A percentile compares a stretch with the other conserved stretches of the same genome.
These are phyloP conservation scores for Peterozyma xylosa DNA, from an alignment of 805 yeast species.

Conservation along the genomic window DNA sequence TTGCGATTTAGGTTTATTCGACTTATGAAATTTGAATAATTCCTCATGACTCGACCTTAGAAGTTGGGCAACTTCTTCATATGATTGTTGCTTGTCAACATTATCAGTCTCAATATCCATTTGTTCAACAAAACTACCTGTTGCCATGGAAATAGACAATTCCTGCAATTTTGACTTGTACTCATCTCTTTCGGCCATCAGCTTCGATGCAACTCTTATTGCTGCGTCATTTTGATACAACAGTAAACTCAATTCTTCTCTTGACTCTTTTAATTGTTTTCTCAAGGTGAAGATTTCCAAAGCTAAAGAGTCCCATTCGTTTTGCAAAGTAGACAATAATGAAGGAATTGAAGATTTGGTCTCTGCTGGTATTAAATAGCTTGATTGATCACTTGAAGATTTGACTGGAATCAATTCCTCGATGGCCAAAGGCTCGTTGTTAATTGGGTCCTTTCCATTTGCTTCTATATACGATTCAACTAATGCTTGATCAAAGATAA, in stretches of 20 bases:
- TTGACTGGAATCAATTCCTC: constrained; percentile 45
- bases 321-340: constrained; percentile 66
- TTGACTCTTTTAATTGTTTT: constrained; percentile 57
- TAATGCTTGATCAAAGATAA: constrained; percentile 59
- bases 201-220: constrained; percentile 70
- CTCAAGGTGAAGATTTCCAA: constrained; percentile 72
- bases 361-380: constrained; percentile 27
- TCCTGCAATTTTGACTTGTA: constrained; percentile 58
- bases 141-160: constrained; percentile 35
- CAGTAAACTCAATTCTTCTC: constrained; percentile 69
- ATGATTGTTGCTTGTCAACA: constrained; percentile 2
- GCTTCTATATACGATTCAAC: constrained; percentile 56
- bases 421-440: constrained; percentile 47
- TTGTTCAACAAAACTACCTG: constrained; percentile 19
- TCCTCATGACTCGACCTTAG: constrained; percentile 12
- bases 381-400: constrained; percentile 23
- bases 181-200: constrained; percentile 70
- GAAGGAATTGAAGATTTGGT: constrained; percentile 68
- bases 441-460: constrained; percentile 70
- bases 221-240: constrained; percentile 89
- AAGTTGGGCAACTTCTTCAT: constrained; percentile 3
- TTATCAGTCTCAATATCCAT: constrained; percentile 10
- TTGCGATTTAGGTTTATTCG: constrained; percentile 12
- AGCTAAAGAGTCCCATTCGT: constrained; percentile 85
- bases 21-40: constrained; percentile 14